Base-by-base conservation (phyloP, 345 rosid species). In the Hibiscus syriacus region DNA sequence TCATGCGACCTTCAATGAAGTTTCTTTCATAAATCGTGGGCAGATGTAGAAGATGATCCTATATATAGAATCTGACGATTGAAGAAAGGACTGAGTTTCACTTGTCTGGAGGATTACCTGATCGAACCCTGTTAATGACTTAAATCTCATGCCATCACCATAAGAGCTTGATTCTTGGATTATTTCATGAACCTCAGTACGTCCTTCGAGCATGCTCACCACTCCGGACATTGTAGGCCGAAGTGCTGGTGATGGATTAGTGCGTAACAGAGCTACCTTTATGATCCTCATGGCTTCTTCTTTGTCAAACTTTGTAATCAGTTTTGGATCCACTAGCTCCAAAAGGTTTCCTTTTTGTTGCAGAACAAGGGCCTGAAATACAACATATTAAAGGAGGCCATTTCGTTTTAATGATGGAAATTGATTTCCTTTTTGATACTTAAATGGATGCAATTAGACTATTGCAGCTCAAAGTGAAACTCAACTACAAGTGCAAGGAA, bases 141-240 rank as follows among this genome's bases (percentile, higher is more conserved):
- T 74, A 49, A 77, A 77, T 54, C 77, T 72, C 66, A 60, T 49
- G 22, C 67, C 77, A 39, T 69, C 75, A 50, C 53, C 74, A 19
- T 55, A 29, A 4, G 34, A 20, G 57, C 63, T 66, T 5, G 79
- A 62, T 20, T 74, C 75, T 17, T 56, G 32, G 13, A 67, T 19
- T 46, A 57, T 43, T 34, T 77, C 77, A 2, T 68, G 76, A 25
- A 80, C 66, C 4, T 5, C 48, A 36, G 56, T 64, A 55, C 16
- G 56, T 14, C 87, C 87, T 72, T 82, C 79, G 19, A 84, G 78
- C 88, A 82, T 82, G 56, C 64, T 79, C 54, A 79, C 84, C 22
- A 82, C 88, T 63, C 73, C 69, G 0, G 86, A 86, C 86, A 86
- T 86, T 26, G 48, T 67, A 16, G 91, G 91, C 65, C 88, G 73